Percentiles rank a stretch among this genome's conserved stretches.
These are phyloP conservation scores for Pseudofabraea citricarpa DNA, from an alignment of 2,329 filamentous ascomycete species.

Conservation along the genomic window DNA sequence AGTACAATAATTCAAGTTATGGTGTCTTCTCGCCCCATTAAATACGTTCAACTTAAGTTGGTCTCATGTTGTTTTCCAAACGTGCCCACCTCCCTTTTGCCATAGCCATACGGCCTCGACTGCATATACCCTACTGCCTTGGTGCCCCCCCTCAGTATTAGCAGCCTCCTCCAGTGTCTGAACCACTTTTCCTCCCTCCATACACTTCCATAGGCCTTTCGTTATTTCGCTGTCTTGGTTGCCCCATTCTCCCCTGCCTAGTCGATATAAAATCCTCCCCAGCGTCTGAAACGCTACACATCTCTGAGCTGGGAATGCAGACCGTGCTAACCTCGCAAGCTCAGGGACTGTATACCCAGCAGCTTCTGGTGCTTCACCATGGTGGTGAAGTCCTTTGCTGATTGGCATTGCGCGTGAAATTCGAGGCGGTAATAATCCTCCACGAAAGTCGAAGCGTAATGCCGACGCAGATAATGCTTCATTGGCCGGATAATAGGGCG, in stretches of 20 bases:
- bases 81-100: slow-evolving; percentile 37
- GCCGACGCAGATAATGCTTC: slow-evolving; percentile 67
- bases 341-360: slow-evolving; percentile 93
- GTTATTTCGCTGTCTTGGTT: slow-evolving; percentile 63
- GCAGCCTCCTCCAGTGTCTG: slow-evolving; percentile 75
- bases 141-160: slow-evolving; percentile 60
- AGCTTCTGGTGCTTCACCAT: slow-evolving; percentile 85
- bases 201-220: slow-evolving; percentile 75
- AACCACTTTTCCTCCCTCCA: slow-evolving; percentile 73
- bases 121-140: slow-evolving; percentile 78
- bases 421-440: slow-evolving; percentile 72
- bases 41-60: too few species aligned
- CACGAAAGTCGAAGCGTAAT: slow-evolving; percentile 85
- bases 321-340: slow-evolving; percentile 74
- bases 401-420: slow-evolving; percentile 70
- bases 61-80: slow-evolving; percentile 23
- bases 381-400: slow-evolving; percentile 83
- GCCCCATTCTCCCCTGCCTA: slow-evolving; percentile 70
- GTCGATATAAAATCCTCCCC: slow-evolving; percentile 75
- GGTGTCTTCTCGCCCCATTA: too few species aligned
- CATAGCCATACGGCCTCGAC: slow-evolving; percentile 82
- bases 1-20: too few species aligned
- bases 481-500: slow-evolving; percentile 77
- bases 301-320: slow-evolving; percentile 77
- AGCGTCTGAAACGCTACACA: slow-evolving; percentile 91